Conservation (phyloP, 495 filamentous ascomycete species). For the Tuber melanosporum region DNA sequence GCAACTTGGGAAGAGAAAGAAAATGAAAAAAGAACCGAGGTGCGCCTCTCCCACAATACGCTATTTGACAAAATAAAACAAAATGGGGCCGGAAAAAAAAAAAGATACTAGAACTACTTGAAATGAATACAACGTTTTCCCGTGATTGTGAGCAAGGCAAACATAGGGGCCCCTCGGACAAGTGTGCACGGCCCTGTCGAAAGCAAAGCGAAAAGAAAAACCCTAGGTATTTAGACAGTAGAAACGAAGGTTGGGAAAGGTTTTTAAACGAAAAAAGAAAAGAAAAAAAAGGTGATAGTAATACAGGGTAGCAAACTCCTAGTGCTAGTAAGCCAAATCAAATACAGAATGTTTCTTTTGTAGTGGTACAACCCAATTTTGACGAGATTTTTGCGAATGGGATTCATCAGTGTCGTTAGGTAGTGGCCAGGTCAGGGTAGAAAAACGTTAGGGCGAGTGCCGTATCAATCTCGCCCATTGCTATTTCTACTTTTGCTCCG, state of each 20-base stretch:
- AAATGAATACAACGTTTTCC: background rate
- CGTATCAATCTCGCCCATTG: slow-evolving; percentile 25
- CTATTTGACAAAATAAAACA: background rate
- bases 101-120: slow-evolving; percentile 1
- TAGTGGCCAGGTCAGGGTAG: slow-evolving; percentile 6
- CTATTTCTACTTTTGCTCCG: slow-evolving; percentile 33
- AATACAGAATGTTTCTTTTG: slow-evolving; percentile 18
- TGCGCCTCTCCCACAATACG: slow-evolving; percentile 5
- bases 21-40: background rate
- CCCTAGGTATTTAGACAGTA: slow-evolving; percentile 41
- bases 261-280: background rate
- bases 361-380: slow-evolving; percentile 27
- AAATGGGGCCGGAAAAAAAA: background rate
- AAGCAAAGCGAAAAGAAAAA: slow-evolving; percentile 12
- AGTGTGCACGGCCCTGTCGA: background rate
- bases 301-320: slow-evolving; percentile 39
- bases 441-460: background rate
- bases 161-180: background rate
- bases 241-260: slow-evolving; percentile 33
- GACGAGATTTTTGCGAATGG: slow-evolving; percentile 5
- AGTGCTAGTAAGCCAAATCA: slow-evolving; percentile 23
- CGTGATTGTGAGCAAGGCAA: background rate
- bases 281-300: slow-evolving; percentile 19
- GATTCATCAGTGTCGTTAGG: slow-evolving; percentile 20
- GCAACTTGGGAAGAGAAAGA: background rate